Conservation (phyloP, 805 yeast genomes). For the Candida pseudofarinosa region DNA sequence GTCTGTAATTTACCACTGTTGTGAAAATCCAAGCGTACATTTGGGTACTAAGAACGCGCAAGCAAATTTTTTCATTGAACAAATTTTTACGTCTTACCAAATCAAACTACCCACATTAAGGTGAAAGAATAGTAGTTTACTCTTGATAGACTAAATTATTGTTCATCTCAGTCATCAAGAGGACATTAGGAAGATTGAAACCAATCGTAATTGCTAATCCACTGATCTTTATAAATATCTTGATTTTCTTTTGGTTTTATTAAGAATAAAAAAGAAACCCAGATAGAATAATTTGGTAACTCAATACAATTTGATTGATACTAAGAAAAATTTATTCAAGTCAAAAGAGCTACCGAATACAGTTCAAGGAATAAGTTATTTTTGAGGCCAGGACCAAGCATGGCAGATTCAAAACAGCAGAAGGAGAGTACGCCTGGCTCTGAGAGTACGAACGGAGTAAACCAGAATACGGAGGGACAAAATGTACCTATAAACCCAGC, state of each 20-base stretch:
- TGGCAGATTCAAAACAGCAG: conserved; percentile 1
- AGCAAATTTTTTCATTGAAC: conserved; percentile 3
- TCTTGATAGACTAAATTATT: neutral
- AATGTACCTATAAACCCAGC: conserved; percentile 6
- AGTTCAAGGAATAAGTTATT: neutral
- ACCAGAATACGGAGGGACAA: conserved; percentile 5
- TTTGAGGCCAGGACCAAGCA: neutral
- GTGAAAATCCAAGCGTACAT: neutral
- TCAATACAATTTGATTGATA: neutral
- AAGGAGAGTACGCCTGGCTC: conserved; percentile 1
- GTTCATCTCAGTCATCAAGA: neutral
- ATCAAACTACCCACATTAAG: neutral
- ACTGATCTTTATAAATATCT: neutral
- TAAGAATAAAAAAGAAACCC: neutral
- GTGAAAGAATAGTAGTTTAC: neutral
- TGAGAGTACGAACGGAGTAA: conserved; percentile 3
- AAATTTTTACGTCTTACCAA: neutral
- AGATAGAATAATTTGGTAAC: neutral
- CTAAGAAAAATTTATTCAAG: neutral
- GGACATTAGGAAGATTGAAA: neutral
- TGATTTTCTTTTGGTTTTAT: neutral
- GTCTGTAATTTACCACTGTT: neutral
- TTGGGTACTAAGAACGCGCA: conserved; percentile 4
- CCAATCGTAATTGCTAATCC: neutral
- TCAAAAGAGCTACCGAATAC: neutral